Base-by-base conservation (phyloP, 202 grass and related monocot species). In the Carex arenaria region DNA sequence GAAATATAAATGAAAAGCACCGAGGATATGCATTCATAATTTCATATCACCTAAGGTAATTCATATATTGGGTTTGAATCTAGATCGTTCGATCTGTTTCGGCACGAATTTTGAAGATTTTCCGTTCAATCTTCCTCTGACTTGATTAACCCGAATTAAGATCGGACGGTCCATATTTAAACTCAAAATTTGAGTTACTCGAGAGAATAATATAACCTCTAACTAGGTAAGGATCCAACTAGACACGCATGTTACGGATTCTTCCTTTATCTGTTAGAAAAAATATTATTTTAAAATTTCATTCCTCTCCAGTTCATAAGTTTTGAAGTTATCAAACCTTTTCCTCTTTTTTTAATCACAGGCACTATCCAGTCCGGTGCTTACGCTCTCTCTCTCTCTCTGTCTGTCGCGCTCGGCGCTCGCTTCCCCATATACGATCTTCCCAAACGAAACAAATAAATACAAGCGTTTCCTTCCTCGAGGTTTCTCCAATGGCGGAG, bases 361-460 rank as follows among this genome's bases (percentile, higher is more conserved):
- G 69, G 18, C 20, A 28, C 15, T 59, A 38, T 59, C 73, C 73
- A 59, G 73, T 78, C 5, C 80, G 23, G 80, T 81, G 61, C 26
- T 69, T 81, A 20, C 34, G 4, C 60, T 43, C 18, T 31, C 6
- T 80, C 76, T 14, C 42, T 38, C 31, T 32, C 31, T 2, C 31
- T 32, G 1, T 32, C 26, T 26, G n/a, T n/a, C n/a, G n/a, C n/a
- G n/a, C 26, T 0, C 26, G 26, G 26, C 40, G 40, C 40, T 42
- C 77, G 30, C 22, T 42, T 61, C 52, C 75, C 55, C n/a, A 80
- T 80, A 61, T 45, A 80, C 20, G n/a, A 80, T 42, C 34, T 62
- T 13, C 28, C 75, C 14, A 67, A 67, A 65, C 59, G 59, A 43
- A 80, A 43, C 4, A 30, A 79, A 42, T 0, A 30, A 79, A 42